phyloP scores from a whole-genome alignment of 148 eudicot genomes.

The Persicaria maculosa region DNA sequence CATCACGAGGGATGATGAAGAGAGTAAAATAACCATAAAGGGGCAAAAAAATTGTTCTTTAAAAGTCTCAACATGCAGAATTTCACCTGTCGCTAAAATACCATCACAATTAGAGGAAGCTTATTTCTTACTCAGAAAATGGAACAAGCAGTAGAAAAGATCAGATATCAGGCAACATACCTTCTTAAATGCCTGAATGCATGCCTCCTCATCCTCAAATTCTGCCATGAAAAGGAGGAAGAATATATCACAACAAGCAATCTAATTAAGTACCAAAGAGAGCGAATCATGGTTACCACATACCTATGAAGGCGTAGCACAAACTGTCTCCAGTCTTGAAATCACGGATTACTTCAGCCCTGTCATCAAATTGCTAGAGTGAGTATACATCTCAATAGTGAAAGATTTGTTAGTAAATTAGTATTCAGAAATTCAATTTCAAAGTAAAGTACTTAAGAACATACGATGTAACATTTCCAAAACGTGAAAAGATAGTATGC shows the following conservation, averaged over 20 bases:
- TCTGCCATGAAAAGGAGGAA: slow-evolving; percentile 37
- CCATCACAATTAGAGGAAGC: neutral
- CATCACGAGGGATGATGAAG: neutral
- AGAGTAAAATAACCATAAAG: neutral
- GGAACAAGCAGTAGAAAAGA: neutral
- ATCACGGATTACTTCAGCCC: slow-evolving; percentile 92
- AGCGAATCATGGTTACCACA: slow-evolving; percentile 15
- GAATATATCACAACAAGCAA: neutral
- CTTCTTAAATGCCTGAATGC: slow-evolving; percentile 90
- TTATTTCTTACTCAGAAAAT: neutral
- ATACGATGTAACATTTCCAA: slow-evolving; percentile 89
- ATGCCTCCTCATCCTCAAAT: slow-evolving; percentile 69
- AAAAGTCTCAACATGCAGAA: neutral
- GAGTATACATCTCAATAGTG: neutral
- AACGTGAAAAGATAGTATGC: slow-evolving; percentile 88
- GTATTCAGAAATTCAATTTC: slow-evolving; percentile 15
- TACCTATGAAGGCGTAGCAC: slow-evolving; percentile 96
- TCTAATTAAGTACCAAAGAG: neutral
- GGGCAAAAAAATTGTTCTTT: neutral
- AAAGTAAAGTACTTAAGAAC: slow-evolving; percentile 16
- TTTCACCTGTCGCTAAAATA: neutral
- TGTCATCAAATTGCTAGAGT: slow-evolving; percentile 20
- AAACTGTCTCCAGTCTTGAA: slow-evolving; percentile 90
- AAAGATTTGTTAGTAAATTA: neutral
- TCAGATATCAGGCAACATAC: slow-evolving; percentile 24